Base-by-base conservation (phyloP, 139 green algal genomes). In the Desmodesmus armatus region DNA sequence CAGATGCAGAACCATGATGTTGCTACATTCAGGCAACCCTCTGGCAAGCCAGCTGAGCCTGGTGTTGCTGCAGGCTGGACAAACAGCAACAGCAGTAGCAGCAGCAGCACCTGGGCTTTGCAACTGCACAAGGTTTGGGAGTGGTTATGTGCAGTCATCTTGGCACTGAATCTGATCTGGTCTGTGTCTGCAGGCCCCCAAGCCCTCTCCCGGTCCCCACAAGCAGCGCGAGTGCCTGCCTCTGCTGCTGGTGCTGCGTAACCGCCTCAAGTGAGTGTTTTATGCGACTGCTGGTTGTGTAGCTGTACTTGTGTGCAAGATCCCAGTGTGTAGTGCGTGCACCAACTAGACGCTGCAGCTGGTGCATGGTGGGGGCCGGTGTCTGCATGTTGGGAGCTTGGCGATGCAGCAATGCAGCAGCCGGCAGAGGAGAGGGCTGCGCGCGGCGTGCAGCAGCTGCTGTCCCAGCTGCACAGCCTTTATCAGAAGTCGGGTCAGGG, bases 221-320 rank as follows among this genome's bases (percentile, higher is more conserved):
- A 99, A 99, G 94, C 91, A 94, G 78, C 94, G 98, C 65, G 98
- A 99, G 91, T 99, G 98, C 94, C 90, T 99, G 77, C 98, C 98
- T 15, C 92, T 99, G 63, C 92, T 98, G 75, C 89, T 99, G 44
- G 93, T 99, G 84, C 92, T 99, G 89, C 91, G 98, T 31, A 99
- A 99, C 94, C 88, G 98, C 27, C 96, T 99, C 55, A 99, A 99
- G 97, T 98, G 82, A 88, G 93, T 89, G 6, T 13, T 2, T 72
- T n/a, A n/a, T n/a, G n/a, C n/a, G n/a, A n/a, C n/a, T n/a, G n/a
- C n/a, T n/a, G n/a, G n/a, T n/a, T n/a, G n/a, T n/a, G n/a, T n/a
- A n/a, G n/a, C n/a, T n/a, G n/a, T n/a, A n/a, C n/a, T n/a, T n/a
- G n/a, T n/a, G n/a, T n/a, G n/a, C n/a, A n/a, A n/a, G n/a, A n/a